Percentiles rank a stretch among this genome's conserved stretches.
Conservation (phyloP, 1,139 yeast species). For the Lizanozyma gosingica region DNA sequence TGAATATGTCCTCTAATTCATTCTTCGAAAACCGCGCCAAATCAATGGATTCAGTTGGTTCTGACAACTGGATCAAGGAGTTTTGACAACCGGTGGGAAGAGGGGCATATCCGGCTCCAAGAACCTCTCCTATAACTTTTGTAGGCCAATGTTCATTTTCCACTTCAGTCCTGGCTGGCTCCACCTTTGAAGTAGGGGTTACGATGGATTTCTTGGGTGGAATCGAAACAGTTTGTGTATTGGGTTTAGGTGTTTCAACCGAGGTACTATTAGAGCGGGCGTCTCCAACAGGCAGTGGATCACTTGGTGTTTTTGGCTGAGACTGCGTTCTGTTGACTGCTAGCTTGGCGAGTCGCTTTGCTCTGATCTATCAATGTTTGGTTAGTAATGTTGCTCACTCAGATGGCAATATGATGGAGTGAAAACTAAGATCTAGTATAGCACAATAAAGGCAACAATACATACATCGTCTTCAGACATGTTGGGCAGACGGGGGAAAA, state of each 20-base stretch:
- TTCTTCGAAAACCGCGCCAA: conserved; percentile 16
- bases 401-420: too few species aligned
- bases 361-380: conserved; percentile 14
- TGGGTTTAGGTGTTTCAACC: too few species aligned
- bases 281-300: too few species aligned
- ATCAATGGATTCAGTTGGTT: conserved; percentile 19
- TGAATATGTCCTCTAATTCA: conserved; percentile 39
- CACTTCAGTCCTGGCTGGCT: neutral
- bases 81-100: neutral
- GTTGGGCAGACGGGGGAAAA: conserved; percentile 1
- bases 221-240: too few species aligned
- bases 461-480: neutral
- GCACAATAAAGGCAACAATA: too few species aligned
- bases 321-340: conserved; percentile 1
- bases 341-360: conserved; percentile 11
- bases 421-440: too few species aligned
- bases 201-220: too few species aligned
- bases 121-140: conserved; percentile 25
- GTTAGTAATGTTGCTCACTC: too few species aligned
- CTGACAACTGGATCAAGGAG: conserved; percentile 8
- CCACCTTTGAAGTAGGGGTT: neutral
- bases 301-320: too few species aligned
- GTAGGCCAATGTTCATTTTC: conserved; percentile 15
- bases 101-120: conserved; percentile 20
- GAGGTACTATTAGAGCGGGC: too few species aligned